These are phyloP conservation scores for Kluyveromyces nonfermentans DNA, from an alignment of 805 yeast species.

Conservation along the genomic window DNA sequence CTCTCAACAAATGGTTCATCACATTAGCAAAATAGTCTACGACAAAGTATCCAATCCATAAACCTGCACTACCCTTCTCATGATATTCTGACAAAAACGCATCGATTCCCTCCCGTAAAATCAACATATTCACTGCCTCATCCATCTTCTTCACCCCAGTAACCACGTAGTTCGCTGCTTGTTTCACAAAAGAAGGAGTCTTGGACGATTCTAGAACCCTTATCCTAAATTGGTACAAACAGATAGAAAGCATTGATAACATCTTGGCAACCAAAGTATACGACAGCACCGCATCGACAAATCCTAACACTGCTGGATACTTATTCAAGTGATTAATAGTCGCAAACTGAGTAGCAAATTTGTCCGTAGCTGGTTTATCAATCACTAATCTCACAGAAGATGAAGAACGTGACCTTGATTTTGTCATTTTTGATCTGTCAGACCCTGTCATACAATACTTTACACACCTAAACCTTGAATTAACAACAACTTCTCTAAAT, in stretches of 20 bases:
- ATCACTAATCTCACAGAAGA: conserved; percentile 14
- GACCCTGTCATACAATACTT: not conserved
- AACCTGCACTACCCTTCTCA: conserved; percentile 16
- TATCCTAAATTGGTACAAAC: conserved; percentile 8
- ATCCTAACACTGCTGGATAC: conserved; percentile 12
- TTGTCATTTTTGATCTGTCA: conserved; percentile 6
- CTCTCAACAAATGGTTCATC: conserved; percentile 21
- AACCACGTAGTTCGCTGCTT: conserved; percentile 9
- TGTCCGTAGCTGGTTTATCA: conserved; percentile 17
- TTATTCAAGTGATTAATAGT: conserved; percentile 19
- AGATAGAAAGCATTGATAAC: conserved; percentile 10
- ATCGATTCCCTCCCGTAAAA: conserved; percentile 26
- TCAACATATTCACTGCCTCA: conserved; percentile 17
- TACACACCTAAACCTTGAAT: no score
- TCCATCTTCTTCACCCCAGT: conserved; percentile 12
- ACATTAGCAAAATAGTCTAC: conserved; percentile 26
- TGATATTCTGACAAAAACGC: conserved; percentile 13
- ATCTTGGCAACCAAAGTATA: conserved; percentile 13
- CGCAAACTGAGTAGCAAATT: conserved; percentile 21
- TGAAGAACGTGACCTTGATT: conserved; percentile 3
- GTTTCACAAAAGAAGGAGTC: conserved; percentile 14
- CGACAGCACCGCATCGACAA: conserved; percentile 11
- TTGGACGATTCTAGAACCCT: conserved; percentile 13
- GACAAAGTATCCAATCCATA: conserved; percentile 23
- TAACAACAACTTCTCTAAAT: no score